Evolutionary conservation across 1,284 basidiomycete genomes (phyloP), one percentile per base, ranked within the genome.

Genomic region (Macrocystidia cucumis): DNA sequence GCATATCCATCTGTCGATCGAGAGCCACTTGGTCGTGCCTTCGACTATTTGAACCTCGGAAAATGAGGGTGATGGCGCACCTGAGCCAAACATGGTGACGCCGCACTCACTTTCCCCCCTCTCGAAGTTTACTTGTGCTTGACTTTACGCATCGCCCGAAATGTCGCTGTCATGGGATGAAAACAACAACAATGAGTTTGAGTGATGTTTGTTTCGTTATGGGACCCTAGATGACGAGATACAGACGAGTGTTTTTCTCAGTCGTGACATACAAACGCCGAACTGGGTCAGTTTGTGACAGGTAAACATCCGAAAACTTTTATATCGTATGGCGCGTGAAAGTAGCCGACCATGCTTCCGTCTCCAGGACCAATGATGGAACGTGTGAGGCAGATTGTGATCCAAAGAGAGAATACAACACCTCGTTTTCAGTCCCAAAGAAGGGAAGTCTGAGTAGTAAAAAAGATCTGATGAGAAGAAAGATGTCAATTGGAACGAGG

Each of bases 381-480:
- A 38, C 44, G 50, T 44, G 44, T 38, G 44, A 45, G 43, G 35
- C 32, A 45, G 38, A 33, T 33, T 27, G 38, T 43, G 41, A 46
- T 46, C 41, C 35, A 46, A 42, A 46, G 32, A 37, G 27, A 48
- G 40, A 35, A 34, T 32, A 32, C 19, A 38, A 35, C 33, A 32
- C 21, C 34, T 44, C 39, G 43, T 37, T 47, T 43, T 47, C 40
- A 43, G n/a, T n/a, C n/a, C n/a, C 9, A 18, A 12, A 30, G 14
- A 47, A 47, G 38, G 48, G 44, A 42, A 46, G 21, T 32, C 35
- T 45, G 30, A 39, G 29, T 32, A 37, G 33, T 40, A 39, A 25
- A 30, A 40, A 35, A 29, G 45, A 47, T 52, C 46, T 56, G 48
- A 52, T 52, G 50, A 42, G 50, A 55, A 50, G 40, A 38, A 43